phyloP scores from a whole-genome alignment of 2,329 filamentous ascomycete species.

The Fusarium beomiforme region DNA sequence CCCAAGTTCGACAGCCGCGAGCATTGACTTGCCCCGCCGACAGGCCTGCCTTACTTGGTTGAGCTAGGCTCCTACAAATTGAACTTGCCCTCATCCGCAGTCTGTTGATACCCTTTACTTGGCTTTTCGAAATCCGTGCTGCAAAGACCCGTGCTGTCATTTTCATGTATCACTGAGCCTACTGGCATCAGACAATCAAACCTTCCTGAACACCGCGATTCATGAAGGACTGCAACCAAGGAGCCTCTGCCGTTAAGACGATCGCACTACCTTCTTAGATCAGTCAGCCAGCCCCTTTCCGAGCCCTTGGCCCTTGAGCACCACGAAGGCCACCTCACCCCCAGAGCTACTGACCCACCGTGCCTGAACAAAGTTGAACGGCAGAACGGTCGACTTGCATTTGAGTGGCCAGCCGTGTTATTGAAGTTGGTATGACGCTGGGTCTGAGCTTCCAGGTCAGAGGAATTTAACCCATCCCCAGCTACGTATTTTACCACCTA shows the following conservation, averaged over 20 bases:
- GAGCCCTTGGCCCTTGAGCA: slow-evolving; percentile 34
- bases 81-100: slow-evolving; percentile 23
- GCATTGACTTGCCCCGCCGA: slow-evolving; percentile 42
- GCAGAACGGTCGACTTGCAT: slow-evolving; percentile 35
- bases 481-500: slow-evolving; percentile 36
- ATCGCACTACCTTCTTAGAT: slow-evolving; percentile 33
- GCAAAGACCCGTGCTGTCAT: slow-evolving; percentile 22
- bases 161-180: slow-evolving; percentile 7
- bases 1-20: slow-evolving; percentile 40
- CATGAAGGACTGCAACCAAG: not conserved
- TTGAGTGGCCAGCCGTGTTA: slow-evolving; percentile 36
- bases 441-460: slow-evolving; percentile 41
- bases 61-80: slow-evolving; percentile 35
- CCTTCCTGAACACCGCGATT: slow-evolving; percentile 7
- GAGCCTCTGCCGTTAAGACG: slow-evolving; percentile 30
- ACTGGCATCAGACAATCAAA: not conserved
- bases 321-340: slow-evolving; percentile 30
- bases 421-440: slow-evolving; percentile 45
- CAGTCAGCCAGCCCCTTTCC: slow-evolving; percentile 41
- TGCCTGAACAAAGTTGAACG: slow-evolving; percentile 33
- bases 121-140: slow-evolving; percentile 11
- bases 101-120: slow-evolving; percentile 16
- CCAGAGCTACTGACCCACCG: slow-evolving; percentile 39
- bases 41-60: slow-evolving; percentile 33
- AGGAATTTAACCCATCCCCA: slow-evolving; percentile 47